Base-by-base conservation (phyloP, 108 stramenopile genomes). In the Bacterosira constricta region DNA sequence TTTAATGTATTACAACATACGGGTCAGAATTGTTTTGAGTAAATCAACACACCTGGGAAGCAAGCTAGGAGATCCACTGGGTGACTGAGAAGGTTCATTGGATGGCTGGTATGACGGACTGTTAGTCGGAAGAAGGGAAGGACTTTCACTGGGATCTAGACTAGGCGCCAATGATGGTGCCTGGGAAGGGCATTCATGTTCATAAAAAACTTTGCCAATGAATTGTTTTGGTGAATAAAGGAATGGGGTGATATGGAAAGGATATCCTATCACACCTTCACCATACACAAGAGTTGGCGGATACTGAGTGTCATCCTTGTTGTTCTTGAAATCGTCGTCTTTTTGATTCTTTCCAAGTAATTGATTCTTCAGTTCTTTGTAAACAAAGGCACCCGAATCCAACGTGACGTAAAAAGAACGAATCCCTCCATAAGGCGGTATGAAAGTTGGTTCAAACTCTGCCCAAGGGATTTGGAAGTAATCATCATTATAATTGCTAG, bases 391-490 rank as follows among this genome's bases (percentile, higher is more conserved):
- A 25, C 29, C 41, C 11, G 52, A 63, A 36, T 61, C 13, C 7
- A 73, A 54, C 13, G 71, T 63, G 9, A 73, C n/a, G 56, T 73
- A 73, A 63, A 73, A 73, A 25, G 71, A 73, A n/a, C 50, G 51
- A 10, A 73, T 49, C 6, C 71, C 62, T n/a, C 71, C 71, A 26
- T 73, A 44, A 3, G 71, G 54, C 26, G 52, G 30, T 4, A 73
- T 11, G 31, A 44, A 56, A 3, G 71, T 73, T 30, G 62, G 62
- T 10, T 42, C 29, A 41, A 63, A 73, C n/a, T 62, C 20, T 8
- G 63, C 63, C 31, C 37, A 73, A 7, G 71, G 52, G 9, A 73
- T 73, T 34, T 73, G 71, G 30, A 52, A 73, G 34, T 46, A 32
- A n/a, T 55, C 41, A 45, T 41, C 29, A 13, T 32, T 26, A 11